Percentiles rank a stretch among this genome's conserved stretches.
Evolutionary conservation across 2,329 filamentous ascomycete genomes (phyloP).

Genomic region (Ascochyta pisi): DNA sequence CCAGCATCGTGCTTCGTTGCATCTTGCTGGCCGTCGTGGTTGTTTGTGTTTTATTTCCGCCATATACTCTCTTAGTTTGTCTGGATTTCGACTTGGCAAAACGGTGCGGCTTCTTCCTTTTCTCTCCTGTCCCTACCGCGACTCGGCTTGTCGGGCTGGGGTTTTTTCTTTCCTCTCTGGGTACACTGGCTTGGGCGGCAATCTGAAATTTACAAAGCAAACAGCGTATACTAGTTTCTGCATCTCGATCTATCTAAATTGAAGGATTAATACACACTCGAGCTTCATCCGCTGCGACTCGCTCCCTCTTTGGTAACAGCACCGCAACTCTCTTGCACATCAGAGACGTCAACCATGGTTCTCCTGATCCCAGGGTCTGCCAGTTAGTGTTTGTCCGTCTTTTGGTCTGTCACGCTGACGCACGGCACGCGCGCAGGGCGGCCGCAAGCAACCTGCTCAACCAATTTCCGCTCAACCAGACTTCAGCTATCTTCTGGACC

Average conservation of each 20-base stretch:
- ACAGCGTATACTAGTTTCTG: conserved; percentile 22
- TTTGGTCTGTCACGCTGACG: conserved; percentile 3
- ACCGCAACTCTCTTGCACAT: not conserved
- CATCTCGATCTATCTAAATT: conserved; percentile 17
- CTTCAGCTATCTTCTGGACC: conserved; percentile 14
- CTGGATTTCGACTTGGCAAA: conserved; percentile 12
- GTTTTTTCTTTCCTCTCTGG: conserved; percentile 12
- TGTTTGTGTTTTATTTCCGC: conserved; percentile 31
- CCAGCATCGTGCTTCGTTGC: conserved; percentile 34
- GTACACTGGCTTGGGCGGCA: conserved; percentile 27
- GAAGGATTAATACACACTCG: conserved; percentile 17
- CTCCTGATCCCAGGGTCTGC: conserved; percentile 8
- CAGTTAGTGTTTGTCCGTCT: not conserved
- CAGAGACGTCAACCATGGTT: conserved; percentile 9
- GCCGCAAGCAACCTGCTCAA: conserved; percentile 11
- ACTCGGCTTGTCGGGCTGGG: conserved; percentile 1
- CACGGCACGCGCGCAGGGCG: not conserved
- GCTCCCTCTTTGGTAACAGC: not conserved
- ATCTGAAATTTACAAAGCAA: conserved; percentile 27
- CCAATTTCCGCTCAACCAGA: conserved; percentile 12
- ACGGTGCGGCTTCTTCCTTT: conserved; percentile 15
- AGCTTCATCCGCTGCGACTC: conserved; percentile 9
- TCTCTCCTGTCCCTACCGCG: conserved; percentile 26
- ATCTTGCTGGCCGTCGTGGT: conserved; percentile 32
- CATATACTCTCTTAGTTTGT: conserved; percentile 15